Conservation (phyloP, 1,139 yeast species). For the Hansenula sp. region DNA sequence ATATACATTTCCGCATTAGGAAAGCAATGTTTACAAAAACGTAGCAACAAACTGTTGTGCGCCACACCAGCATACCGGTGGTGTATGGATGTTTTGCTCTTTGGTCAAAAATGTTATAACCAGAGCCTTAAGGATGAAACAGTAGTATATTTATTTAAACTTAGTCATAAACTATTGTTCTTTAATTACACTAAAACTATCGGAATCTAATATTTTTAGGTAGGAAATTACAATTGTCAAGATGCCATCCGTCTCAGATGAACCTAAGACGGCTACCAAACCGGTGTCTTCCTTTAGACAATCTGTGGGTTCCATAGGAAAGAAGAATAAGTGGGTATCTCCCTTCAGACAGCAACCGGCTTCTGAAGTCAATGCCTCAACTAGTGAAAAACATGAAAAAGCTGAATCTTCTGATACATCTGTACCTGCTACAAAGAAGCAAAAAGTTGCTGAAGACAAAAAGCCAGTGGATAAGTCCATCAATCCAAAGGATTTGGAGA, state of each 20-base stretch:
- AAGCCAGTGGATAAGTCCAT: background rate
- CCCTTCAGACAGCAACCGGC: slow-evolving; percentile 38
- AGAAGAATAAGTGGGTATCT: slow-evolving; percentile 43
- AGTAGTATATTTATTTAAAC: too few species aligned
- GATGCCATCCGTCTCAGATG: slow-evolving; percentile 1
- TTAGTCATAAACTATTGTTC: too few species aligned
- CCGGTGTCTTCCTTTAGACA: slow-evolving; percentile 1
- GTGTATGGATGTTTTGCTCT: slow-evolving; percentile 1
- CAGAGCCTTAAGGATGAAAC: background rate
- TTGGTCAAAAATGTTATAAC: background rate
- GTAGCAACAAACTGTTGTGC: background rate
- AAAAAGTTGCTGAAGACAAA: background rate
- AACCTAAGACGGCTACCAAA: background rate
- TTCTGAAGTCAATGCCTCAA: background rate
- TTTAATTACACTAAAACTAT: too few species aligned
- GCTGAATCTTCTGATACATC: background rate
- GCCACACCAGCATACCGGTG: background rate
- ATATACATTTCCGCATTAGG: background rate
- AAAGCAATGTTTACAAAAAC: slow-evolving; percentile 2
- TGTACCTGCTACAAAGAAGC: slow-evolving; percentile 1
- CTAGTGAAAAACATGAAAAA: background rate
- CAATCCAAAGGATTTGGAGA: background rate
- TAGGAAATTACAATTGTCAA: background rate
- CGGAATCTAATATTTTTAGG: too few species aligned
- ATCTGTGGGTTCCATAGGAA: slow-evolving; percentile 23